A percentile compares a stretch with the other conserved stretches of the same genome.
phyloP scores from a whole-genome alignment of 129 eudicot genomes.

The Mikania micrantha region DNA sequence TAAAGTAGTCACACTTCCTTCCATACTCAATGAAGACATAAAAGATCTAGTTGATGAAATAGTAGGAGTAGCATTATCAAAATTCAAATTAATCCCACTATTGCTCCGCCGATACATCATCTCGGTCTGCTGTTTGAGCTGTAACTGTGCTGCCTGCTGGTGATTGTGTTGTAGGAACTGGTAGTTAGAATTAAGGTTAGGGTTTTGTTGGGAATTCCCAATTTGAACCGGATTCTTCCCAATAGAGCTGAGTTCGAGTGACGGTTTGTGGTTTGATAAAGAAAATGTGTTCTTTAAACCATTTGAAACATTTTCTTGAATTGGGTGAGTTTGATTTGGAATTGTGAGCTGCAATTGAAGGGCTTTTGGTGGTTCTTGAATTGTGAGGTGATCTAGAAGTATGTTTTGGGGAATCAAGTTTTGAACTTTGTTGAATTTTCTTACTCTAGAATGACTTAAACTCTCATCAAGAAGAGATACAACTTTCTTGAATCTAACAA shows the following conservation, averaged over 20 bases:
- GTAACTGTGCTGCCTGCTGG: slow-evolving; percentile 35
- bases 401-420: slow-evolving; percentile 46
- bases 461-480: slow-evolving; percentile 56
- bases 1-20: slow-evolving; percentile 90
- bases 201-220: slow-evolving; percentile 32
- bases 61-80: slow-evolving; percentile 71
- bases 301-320: slow-evolving; percentile 44
- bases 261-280: slow-evolving; percentile 25
- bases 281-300: slow-evolving; percentile 35
- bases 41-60: slow-evolving; percentile 81
- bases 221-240: slow-evolving; percentile 42
- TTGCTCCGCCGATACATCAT: slow-evolving; percentile 59
- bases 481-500: slow-evolving; percentile 64
- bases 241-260: slow-evolving; percentile 37
- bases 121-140: slow-evolving; percentile 69
- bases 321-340: slow-evolving; percentile 21
- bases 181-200: slow-evolving; percentile 25
- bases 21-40: slow-evolving; percentile 84
- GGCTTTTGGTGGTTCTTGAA: slow-evolving; percentile 42
- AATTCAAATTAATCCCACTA: slow-evolving; percentile 82
- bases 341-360: slow-evolving; percentile 36
- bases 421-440: slow-evolving; percentile 37
- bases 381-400: slow-evolving; percentile 32
- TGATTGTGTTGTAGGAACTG: slow-evolving; percentile 56
- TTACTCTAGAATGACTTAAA: slow-evolving; percentile 71